phyloP scores from a whole-genome alignment of 352 stramenopile genomes.

The Phytophthora niederhauseri region DNA sequence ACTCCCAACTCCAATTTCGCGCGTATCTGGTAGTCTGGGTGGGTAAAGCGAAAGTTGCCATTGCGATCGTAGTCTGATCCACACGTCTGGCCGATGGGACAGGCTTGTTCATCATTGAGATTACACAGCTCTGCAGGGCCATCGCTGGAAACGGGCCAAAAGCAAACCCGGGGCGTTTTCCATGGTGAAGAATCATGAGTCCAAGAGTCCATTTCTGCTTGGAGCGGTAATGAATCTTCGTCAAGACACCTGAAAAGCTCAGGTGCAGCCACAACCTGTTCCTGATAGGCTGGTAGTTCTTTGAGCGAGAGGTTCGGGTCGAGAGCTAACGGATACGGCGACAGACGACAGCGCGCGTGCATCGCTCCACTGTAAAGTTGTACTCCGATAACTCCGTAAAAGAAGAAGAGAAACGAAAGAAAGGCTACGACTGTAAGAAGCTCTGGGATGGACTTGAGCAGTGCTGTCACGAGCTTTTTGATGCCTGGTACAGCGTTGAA shows the following conservation, averaged over 20 bases:
- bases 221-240: slow-evolving; percentile 11
- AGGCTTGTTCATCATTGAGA: slow-evolving; percentile 37
- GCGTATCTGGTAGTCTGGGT: slow-evolving; percentile 40
- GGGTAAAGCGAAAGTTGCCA: slow-evolving; percentile 72
- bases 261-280: slow-evolving; percentile 20
- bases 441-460: slow-evolving; percentile 79
- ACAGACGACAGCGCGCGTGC: slow-evolving; percentile 70
- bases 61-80: slow-evolving; percentile 65
- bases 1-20: slow-evolving; percentile 33
- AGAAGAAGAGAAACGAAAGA: slow-evolving; percentile 83
- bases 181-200: slow-evolving; percentile 57
- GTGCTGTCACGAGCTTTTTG: slow-evolving; percentile 66
- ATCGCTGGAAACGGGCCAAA: slow-evolving; percentile 89
- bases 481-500: slow-evolving; percentile 53
- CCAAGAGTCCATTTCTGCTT: slow-evolving; percentile 37
- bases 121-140: slow-evolving; percentile 54
- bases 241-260: slow-evolving; percentile 18
- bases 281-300: slow-evolving; percentile 40
- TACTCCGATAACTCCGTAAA: slow-evolving; percentile 86
- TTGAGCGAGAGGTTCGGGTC: slow-evolving; percentile 39
- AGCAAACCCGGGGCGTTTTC: slow-evolving; percentile 70
- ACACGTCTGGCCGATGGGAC: slow-evolving; percentile 48
- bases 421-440: slow-evolving; percentile 83
- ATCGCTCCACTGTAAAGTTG: slow-evolving; percentile 82
- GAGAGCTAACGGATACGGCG: slow-evolving; percentile 63